Evolutionary conservation across 129 eudicot genomes (phyloP).

Genomic region (Apium graveolens): DNA sequence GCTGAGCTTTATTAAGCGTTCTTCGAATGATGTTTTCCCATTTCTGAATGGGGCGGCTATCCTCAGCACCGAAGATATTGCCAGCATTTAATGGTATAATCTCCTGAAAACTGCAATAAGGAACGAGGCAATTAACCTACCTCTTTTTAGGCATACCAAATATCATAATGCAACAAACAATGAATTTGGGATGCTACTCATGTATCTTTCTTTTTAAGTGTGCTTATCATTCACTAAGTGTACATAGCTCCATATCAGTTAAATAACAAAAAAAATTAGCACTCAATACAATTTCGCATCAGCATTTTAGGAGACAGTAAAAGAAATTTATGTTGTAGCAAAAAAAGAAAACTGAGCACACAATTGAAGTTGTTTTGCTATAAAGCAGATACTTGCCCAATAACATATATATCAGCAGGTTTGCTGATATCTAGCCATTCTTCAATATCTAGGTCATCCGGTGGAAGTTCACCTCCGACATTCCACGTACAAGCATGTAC

Average conservation of each 20-base stretch:
- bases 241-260: background rate
- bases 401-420: slow-evolving; percentile 87
- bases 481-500: slow-evolving; percentile 90
- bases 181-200: background rate
- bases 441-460: slow-evolving; percentile 63
- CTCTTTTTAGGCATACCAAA: background rate
- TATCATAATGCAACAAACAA: background rate
- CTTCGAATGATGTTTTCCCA: slow-evolving; percentile 87
- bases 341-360: background rate
- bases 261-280: background rate
- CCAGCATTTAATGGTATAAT: slow-evolving; percentile 88
- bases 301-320: background rate
- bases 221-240: background rate
- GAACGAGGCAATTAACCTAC: slow-evolving; percentile 5
- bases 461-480: slow-evolving; percentile 81
- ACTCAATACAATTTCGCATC: background rate
- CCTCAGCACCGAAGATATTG: slow-evolving; percentile 88
- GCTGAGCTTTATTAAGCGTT: slow-evolving; percentile 49
- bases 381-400: slow-evolving; percentile 47
- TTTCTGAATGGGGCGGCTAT: slow-evolving; percentile 58
- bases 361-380: background rate
- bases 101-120: slow-evolving; percentile 71
- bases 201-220: background rate
- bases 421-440: slow-evolving; percentile 60
- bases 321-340: background rate